Base-by-base conservation (phyloP, 2,329 filamentous ascomycete genomes). In the Cladorrhinum sp. region DNA sequence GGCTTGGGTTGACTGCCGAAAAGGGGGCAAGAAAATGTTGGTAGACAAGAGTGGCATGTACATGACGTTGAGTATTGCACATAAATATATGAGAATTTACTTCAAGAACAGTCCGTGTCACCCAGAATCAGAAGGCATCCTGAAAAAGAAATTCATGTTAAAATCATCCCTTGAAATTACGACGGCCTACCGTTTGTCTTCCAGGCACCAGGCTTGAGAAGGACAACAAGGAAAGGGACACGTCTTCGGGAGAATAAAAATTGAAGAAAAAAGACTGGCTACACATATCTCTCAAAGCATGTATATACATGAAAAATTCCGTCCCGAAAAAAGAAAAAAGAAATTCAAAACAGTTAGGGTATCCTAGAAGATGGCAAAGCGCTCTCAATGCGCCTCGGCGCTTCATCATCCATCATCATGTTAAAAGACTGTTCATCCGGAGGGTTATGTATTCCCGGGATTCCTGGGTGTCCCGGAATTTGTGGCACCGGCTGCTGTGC, bases 391-490 rank as follows among this genome's bases (percentile, higher is more conserved):
- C 74, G 71, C 51, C 79, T 73, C 9, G 79, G 79, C 64, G 73
- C 74, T 70, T 82, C 77, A 16, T 74, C 76, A 58, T 83, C 79
- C 38, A 78, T 78, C 80, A 82, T 82, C 69, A 81, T 73, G 25
- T 74, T 74, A 54, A 79, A 75, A n/a, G 75, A 75, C 55, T 77
- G 78, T 72, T 82, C 79, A 0, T 74, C 74, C 0, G 79, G 77
- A 51, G 77, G 66, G 5, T 72, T 71, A 56, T 73, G 69, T 12
- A 70, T 65, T 1, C 73, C 72, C 9, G 71, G 69, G n/a, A 70
- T 67, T 4, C 70, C 70, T 20, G 69, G 67, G 50, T 74, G 64
- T 2, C 72, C 70, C 1, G 78, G 77, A 25, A 79, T 73, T 0
- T 77, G 75, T 2, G 78, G 78, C 9, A 75, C 68, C 68, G 18